Evolutionary conservation across 306 rosid genomes (phyloP).

Genomic region (Aeschynomene evenia): DNA sequence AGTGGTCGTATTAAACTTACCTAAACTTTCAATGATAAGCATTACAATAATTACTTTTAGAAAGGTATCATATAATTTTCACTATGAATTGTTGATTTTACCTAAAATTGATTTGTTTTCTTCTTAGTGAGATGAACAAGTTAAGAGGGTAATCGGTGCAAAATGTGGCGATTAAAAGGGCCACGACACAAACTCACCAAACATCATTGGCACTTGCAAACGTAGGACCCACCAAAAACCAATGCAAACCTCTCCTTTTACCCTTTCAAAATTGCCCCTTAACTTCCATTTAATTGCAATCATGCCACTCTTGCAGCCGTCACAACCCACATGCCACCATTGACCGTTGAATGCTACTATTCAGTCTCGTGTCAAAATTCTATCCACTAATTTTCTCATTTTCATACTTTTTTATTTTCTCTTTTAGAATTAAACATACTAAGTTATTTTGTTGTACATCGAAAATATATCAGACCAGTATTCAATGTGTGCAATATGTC

Average conservation of each 20-base stretch:
- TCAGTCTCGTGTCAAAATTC: not conserved
- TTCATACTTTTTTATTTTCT: not conserved
- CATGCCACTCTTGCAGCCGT: not conserved
- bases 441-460: too few relatives aligned
- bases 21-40: too few relatives aligned
- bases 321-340: not conserved
- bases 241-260: not conserved
- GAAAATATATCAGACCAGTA: too few relatives aligned
- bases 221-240: slow-evolving; percentile 10
- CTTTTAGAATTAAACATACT: too few relatives aligned
- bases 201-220: not conserved
- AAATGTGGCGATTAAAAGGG: not conserved
- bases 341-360: not conserved
- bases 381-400: not conserved
- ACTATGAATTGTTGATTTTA: not conserved
- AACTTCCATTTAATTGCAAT: not conserved
- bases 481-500: too few relatives aligned
- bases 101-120: not conserved
- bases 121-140: not conserved
- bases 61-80: too few relatives aligned
- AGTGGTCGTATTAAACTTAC: too few relatives aligned
- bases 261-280: not conserved
- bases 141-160: not conserved
- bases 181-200: not conserved
- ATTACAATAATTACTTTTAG: too few relatives aligned